These are phyloP conservation scores for Blastocladiella emersonii DNA, from an alignment of 371 early-diverging fungal genomes.

Conservation along the genomic window DNA sequence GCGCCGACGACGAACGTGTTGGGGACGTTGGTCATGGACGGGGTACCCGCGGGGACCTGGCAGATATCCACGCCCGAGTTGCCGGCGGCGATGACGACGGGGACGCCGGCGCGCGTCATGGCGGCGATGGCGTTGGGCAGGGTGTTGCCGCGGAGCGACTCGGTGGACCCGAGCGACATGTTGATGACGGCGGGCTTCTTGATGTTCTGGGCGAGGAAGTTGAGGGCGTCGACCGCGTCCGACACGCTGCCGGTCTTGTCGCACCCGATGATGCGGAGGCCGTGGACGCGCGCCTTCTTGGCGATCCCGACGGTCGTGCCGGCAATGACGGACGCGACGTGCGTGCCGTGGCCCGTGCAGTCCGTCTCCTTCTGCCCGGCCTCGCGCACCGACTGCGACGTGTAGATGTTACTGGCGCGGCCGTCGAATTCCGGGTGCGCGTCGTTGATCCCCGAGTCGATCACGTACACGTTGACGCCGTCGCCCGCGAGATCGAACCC, in stretches of 20 bases:
- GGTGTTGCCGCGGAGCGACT: not conserved
- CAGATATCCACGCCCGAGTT: not conserved
- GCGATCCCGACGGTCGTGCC: conserved; percentile 4
- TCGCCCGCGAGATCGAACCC: conserved; percentile 4
- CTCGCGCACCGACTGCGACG: not conserved
- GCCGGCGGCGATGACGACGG: conserved; percentile 4
- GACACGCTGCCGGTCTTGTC: not conserved
- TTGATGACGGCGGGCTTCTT: conserved; percentile 7
- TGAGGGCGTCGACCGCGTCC: conserved; percentile 3
- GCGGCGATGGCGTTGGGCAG: not conserved
- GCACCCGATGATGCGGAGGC: conserved; percentile 4
- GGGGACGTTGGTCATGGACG: not conserved
- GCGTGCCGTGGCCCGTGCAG: conserved; percentile 7
- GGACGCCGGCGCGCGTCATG: not conserved
- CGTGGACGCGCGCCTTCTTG: not conserved
- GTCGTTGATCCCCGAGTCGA: conserved; percentile 1
- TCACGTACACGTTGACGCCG: conserved; percentile 4
- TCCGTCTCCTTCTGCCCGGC: not conserved
- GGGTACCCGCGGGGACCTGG: not conserved
- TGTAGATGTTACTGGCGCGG: not conserved
- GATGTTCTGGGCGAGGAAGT: not conserved
- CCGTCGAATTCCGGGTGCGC: conserved; percentile 2
- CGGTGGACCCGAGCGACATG: conserved; percentile 3
- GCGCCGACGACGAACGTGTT: conserved; percentile 3
- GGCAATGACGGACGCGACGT: conserved; percentile 4